phyloP scores from a whole-genome alignment of 139 green algal species.

The Yamagishiella unicocca region DNA sequence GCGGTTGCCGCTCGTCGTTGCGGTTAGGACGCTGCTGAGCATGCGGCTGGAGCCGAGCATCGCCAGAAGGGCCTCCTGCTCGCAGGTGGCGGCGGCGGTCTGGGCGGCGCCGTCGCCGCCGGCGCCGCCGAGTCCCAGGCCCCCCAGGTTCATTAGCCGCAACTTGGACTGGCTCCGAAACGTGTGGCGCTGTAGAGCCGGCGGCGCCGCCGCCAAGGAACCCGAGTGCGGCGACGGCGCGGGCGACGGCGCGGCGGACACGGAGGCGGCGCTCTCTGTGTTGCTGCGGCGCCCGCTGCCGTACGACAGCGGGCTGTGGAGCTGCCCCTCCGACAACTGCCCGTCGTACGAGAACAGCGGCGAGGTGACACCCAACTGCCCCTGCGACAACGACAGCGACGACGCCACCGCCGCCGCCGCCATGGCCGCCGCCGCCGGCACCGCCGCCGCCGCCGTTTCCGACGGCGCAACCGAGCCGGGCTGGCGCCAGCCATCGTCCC shows the following conservation, averaged over 20 bases:
- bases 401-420: not conserved
- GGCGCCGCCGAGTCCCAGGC: not conserved
- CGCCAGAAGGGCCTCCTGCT: constrained; percentile 26
- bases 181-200: not conserved
- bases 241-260: not conserved
- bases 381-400: not conserved
- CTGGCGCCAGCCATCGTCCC: not conserved
- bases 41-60: constrained; percentile 32
- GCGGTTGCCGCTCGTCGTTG: not conserved
- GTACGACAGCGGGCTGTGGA: not conserved
- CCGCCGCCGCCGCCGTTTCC: not conserved
- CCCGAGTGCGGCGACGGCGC: not conserved
- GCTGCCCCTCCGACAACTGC: not conserved
- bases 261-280: not conserved
- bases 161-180: constrained; percentile 20
- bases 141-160: not conserved
- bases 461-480: not conserved
- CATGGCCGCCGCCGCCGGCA: not conserved
- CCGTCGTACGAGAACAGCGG: not conserved
- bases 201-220: not conserved
- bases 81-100: not conserved
- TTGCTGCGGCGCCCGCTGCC: not conserved
- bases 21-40: constrained; percentile 39
- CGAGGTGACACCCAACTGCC: too few relatives aligned
- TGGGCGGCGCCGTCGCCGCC: not conserved